Percentiles rank a stretch among this genome's conserved stretches.
Conservation (phyloP, 1,139 yeast genomes). For the Candida anutae region DNA sequence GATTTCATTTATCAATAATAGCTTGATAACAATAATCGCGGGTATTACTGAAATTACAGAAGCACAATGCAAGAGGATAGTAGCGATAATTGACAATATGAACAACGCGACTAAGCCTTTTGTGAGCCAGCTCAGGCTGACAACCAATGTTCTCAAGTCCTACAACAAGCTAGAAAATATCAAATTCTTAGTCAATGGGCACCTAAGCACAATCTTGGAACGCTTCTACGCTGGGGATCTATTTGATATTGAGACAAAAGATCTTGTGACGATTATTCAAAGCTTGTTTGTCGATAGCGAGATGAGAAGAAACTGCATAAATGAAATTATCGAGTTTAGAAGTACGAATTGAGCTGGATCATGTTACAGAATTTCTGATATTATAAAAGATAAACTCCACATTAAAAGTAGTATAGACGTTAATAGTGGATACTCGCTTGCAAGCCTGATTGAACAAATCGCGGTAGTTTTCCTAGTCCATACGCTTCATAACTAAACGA, state of each 20-base stretch:
- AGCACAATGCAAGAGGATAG: constrained; percentile 23
- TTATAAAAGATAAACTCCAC: not conserved
- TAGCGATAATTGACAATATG: constrained; percentile 17
- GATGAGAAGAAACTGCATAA: constrained; percentile 50
- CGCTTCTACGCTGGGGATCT: constrained; percentile 67
- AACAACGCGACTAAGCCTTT: constrained; percentile 12
- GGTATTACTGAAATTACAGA: constrained; percentile 30
- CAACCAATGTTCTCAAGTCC: constrained; percentile 13
- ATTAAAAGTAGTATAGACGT: not conserved
- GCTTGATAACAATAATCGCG: constrained; percentile 22
- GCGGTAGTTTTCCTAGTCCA: too few relatives aligned
- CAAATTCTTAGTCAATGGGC: constrained; percentile 40
- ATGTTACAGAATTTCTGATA: not conserved
- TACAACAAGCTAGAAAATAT: constrained; percentile 40
- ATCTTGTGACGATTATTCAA: constrained; percentile 51
- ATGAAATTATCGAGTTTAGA: constrained; percentile 48
- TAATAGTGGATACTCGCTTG: not conserved
- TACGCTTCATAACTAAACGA: constrained; percentile 18
- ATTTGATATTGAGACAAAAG: constrained; percentile 61
- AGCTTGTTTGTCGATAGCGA: constrained; percentile 66
- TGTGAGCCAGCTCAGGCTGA: constrained; percentile 8
- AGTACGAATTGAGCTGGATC: constrained; percentile 1
- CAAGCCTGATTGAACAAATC: too few relatives aligned
- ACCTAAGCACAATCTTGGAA: constrained; percentile 62
- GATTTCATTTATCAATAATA: constrained; percentile 24